Evolutionary conservation across 495 filamentous ascomycete genomes (phyloP), one percentile per base, ranked within the genome.

Genomic region (Astrothelium macrocarpum): DNA sequence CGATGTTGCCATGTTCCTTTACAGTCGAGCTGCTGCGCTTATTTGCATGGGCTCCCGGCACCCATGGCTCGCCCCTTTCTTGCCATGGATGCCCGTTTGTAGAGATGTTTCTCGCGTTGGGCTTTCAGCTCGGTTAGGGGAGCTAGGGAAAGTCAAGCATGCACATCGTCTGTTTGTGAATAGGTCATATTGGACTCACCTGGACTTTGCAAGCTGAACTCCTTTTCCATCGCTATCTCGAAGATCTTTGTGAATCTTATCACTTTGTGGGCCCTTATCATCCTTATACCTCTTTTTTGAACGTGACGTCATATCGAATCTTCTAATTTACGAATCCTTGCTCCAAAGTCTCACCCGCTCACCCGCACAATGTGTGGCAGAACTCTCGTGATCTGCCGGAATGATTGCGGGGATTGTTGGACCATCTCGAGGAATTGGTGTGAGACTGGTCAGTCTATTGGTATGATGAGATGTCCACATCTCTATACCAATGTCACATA

Each of bases 401-500:
- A 56, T 16, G 49, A 56, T 29, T 56, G 49, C 49, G 49, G 49
- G 2, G 49, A 56, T 25, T 56, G 49, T 20, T 56, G 49, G 49
- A 56, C 49, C 2, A 26, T 56, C 29, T 56, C 49, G 25, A 26
- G 49, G 29, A 56, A 56, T 29, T 56, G 49, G 49, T 56, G 49
- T 20, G 49, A 56, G 3, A 56, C 9, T 2, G 49, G 49, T 5
- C 26, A 29, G 49, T 28, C 20, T 9, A 9, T 56, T 16, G 49
- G 49, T 20, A 56, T 56, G 49, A 56, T 56, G 49, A 20, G 49
- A 29, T 56, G 49, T 56, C 49, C 49, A 9, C 23, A 56, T n/a
- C 60, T 43, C 28, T 62, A 62, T 36, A 62, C 36, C 23, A 42
- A 45, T 14, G 12, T 62, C n/a, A 62, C 61, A 16, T 62, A 62